Conservation (phyloP, 176 grass and related monocot genomes). For the Alopecurus myosuroides region DNA sequence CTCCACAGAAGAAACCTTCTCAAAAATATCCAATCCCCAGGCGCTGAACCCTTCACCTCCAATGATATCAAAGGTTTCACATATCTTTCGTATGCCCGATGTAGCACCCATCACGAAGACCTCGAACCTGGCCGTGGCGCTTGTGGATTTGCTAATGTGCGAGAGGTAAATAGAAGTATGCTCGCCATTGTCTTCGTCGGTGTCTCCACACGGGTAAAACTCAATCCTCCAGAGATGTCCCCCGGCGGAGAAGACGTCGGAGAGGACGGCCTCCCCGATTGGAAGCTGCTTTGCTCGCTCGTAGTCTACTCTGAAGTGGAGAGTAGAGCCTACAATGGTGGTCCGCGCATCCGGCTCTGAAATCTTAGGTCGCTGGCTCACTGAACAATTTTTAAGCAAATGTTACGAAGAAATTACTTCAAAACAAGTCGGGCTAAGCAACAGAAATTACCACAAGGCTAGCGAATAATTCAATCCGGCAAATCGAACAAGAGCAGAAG, state of each 20-base stretch:
- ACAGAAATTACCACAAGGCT: background rate
- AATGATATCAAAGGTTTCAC: no score
- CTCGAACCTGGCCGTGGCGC: slow-evolving; percentile 3
- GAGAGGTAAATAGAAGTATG: slow-evolving; percentile 1
- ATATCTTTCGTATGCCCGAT: no score
- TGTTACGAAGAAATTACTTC: no score
- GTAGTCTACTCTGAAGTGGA: background rate
- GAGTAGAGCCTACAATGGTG: background rate
- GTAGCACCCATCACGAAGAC: background rate
- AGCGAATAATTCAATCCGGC: background rate
- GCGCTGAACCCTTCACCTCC: no score
- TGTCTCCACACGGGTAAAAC: background rate
- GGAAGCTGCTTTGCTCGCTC: background rate
- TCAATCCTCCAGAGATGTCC: background rate
- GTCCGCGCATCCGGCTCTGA: background rate
- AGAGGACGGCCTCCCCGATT: background rate
- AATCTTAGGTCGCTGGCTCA: background rate
- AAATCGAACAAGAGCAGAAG: background rate
- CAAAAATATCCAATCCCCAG: no score
- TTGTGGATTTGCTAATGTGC: background rate
- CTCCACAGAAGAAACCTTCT: no score
- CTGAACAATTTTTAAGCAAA: background rate
- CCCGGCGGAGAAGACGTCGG: background rate
- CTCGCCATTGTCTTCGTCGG: background rate
- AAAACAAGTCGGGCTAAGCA: background rate